Base-by-base conservation (phyloP, 805 yeast species). In the Sugiyamaella floridensis region DNA sequence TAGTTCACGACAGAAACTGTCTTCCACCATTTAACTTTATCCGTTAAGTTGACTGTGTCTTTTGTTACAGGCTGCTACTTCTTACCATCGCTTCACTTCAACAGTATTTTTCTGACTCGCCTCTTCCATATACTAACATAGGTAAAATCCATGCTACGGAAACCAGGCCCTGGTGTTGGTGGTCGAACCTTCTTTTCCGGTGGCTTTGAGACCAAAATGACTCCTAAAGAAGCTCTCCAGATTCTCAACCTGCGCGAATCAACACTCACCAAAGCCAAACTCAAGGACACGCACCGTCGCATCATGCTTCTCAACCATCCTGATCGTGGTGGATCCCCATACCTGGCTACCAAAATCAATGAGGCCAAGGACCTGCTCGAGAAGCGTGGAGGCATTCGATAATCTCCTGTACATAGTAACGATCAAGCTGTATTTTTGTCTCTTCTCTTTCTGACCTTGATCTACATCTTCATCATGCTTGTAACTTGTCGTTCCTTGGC, bases 181-280 rank as follows among this genome's bases (percentile, higher is more conserved):
- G 85, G 85, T 10, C 79, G 81, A 58, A 81, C 85, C 18, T 92
- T 83, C 64, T 72, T 76, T 65, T 88, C 83, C 66, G 99, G 98
- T 53, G 88, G 96, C 1, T 92, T 92, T 70, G 97, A 90, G 40
- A 68, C 80, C n/a, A 93, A 92, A 68, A 89, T 92, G 96, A 77
- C 79, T 54, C 83, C 90, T 45, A 83, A 80, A 60, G 99, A 92
- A 67, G 97, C 97, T 2, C 75, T 89, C 55, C 89, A 81, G 65
- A 86, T 92, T 29, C 77, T 92, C 60, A 86, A 85, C 63, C 73
- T 89, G 61, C 58, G 72, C 26, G 76, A 72, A 50, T 60, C 70
- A 40, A 62, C 70, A 7, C 60, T 74, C 34, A 67, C 71, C 5
- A 59, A 64, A 53, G 50, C 66, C 40, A 72, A 70, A 52, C 63